A percentile compares a stretch with the other conserved stretches of the same genome.
phyloP scores from a whole-genome alignment of 805 yeast genomes.

The Ascoidea asiatica region DNA sequence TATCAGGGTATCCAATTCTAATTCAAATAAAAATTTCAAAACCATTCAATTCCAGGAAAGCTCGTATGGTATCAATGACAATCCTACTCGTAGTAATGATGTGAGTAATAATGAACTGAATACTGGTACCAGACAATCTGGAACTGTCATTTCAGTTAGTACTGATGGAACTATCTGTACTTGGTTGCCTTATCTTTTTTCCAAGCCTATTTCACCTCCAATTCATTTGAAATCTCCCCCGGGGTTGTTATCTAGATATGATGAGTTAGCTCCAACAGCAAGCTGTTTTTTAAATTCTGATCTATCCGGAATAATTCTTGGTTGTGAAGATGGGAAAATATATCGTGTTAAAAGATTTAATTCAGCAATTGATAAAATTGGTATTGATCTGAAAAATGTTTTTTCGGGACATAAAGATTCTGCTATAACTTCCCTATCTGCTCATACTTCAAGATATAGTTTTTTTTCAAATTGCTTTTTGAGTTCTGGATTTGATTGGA shows the following conservation, averaged over 20 bases:
- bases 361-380: conserved; percentile 10
- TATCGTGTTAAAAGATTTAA: conserved; percentile 17
- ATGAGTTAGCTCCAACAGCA: conserved; percentile 18
- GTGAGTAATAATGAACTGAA: too few species aligned
- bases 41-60: conserved; percentile 6
- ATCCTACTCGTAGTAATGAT: neutral
- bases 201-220: conserved; percentile 13
- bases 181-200: conserved; percentile 17
- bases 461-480: conserved; percentile 14
- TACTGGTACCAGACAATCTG: conserved; percentile 3
- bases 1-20: neutral
- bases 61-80: too few species aligned
- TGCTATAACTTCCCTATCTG: conserved; percentile 14
- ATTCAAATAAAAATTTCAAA: neutral
- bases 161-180: conserved; percentile 19
- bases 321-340: conserved; percentile 21
- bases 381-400: conserved; percentile 8
- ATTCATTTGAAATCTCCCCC: conserved; percentile 15
- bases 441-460: conserved; percentile 3
- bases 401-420: conserved; percentile 15
- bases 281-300: conserved; percentile 11
- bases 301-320: conserved; percentile 15
- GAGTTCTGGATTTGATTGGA: conserved; percentile 20
- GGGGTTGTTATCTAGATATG: conserved; percentile 13
- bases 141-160: conserved; percentile 14